These are phyloP conservation scores for Moricandia moricandioides DNA, from an alignment of 345 rosid genomes.

Conservation along the genomic window DNA sequence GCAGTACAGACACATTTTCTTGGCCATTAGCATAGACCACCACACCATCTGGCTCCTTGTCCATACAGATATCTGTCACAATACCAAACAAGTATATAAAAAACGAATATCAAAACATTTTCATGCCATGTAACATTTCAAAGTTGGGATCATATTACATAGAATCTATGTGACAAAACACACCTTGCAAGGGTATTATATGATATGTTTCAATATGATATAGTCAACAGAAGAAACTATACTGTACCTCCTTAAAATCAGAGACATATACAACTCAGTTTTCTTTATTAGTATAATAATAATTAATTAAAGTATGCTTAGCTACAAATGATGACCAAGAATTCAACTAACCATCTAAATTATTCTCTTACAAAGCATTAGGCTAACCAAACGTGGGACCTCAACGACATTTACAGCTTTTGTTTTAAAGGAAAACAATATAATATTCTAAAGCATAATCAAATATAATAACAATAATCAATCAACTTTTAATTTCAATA, in stretches of 20 bases:
- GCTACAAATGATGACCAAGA: slow-evolving; percentile 33
- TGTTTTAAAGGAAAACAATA: slow-evolving; percentile 19
- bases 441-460: slow-evolving; percentile 19
- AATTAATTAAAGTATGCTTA: slow-evolving; percentile 26
- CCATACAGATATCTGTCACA: slow-evolving; percentile 68
- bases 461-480: slow-evolving; percentile 16
- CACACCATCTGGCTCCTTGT: slow-evolving; percentile 70
- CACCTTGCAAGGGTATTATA: too few species aligned
- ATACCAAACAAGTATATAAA: too few species aligned
- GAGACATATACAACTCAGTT: slow-evolving; percentile 18
- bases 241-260: neutral
- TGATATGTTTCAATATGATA: too few species aligned
- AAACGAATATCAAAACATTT: too few species aligned
- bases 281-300: neutral
- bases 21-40: slow-evolving; percentile 49
- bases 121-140: too few species aligned
- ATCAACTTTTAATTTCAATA: neutral
- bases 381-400: slow-evolving; percentile 36
- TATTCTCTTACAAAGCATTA: slow-evolving; percentile 27
- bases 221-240: too few species aligned
- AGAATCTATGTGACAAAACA: too few species aligned
- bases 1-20: slow-evolving; percentile 42
- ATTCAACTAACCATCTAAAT: slow-evolving; percentile 38
- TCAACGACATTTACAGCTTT: slow-evolving; percentile 28
- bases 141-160: too few species aligned